Evolutionary conservation across 2,329 filamentous ascomycete genomes (phyloP), one percentile per base, ranked within the genome.

Genomic region (Claviceps monticola): DNA sequence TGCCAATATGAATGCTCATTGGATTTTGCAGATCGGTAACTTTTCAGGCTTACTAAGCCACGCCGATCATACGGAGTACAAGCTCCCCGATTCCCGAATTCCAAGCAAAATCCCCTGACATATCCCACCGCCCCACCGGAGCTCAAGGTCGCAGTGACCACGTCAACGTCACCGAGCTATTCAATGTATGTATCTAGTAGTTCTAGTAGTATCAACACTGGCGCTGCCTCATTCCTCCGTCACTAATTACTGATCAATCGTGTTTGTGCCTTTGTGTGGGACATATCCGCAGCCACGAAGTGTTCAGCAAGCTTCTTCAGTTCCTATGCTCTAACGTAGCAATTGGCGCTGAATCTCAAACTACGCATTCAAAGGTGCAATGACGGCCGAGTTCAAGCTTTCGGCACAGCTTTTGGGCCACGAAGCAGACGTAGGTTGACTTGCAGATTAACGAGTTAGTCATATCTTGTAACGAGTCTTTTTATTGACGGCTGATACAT

Each of bases 371-470:
- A 48, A 42, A 43, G 50, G 39, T 48, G 60, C 37, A 60, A 90
- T 91, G 85, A 73, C 77, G 83, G 73, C 76, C 68, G 84, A 89
- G 66, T 97, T 88, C 77, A 95, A 91, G 78, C 82, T 98, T 63
- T 95, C 93, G 56, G 89, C 91, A 59, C 86, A 88, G 64, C 78
- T 98, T 58, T 74, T 82, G 59, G 91, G 88, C 63, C 93, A 98
- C 67, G 86, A 93, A 68, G 85, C 93, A 66, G 93, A 98, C 80
- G 93, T 96, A 76, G 70, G 83, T 51, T 46, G 17, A 45, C 16
- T n/a, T 9, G 1, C 4, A 8, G 11, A 19, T 29, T n/a, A 11
- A 16, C 21, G n/a, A 42, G 5, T 29, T 34, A 5, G 17, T 41
- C 19, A 14, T 19, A 7, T 8, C 19, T 3, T 21, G 14, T 3